Evolutionary conservation across 352 stramenopile species (phyloP).

Genomic region (Pythium monospermum): DNA sequence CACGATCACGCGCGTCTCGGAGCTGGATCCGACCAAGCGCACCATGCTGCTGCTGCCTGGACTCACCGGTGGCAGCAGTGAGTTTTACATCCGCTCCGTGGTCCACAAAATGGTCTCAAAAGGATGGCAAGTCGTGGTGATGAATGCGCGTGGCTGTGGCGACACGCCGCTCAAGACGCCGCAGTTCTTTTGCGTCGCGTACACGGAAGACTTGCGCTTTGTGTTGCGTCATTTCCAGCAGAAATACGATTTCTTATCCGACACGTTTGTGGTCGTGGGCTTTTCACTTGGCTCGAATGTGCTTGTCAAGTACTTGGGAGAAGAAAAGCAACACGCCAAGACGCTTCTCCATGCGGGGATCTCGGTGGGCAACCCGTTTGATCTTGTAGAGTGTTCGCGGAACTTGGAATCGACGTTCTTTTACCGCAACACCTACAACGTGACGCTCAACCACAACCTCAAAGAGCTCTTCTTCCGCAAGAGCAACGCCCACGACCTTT

Average conservation of each 20-base stretch:
- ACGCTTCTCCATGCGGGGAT: constrained; percentile 43
- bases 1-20: constrained; percentile 15
- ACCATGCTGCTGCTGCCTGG: constrained; percentile 55
- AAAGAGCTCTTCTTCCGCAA: constrained; percentile 55
- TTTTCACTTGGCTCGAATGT: constrained; percentile 75
- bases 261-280: constrained; percentile 42
- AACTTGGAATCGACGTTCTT: constrained; percentile 45
- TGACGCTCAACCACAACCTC: constrained; percentile 41
- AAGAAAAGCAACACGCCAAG: constrained; percentile 33
- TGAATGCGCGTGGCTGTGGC: constrained; percentile 66
- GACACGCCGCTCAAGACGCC: constrained; percentile 51
- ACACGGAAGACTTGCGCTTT: constrained; percentile 62
- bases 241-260: constrained; percentile 36
- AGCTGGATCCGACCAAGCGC: constrained; percentile 32
- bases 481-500: constrained; percentile 62
- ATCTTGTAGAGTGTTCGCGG: constrained; percentile 43
- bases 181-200: constrained; percentile 67
- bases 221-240: constrained; percentile 34
- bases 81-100: constrained; percentile 63
- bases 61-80: constrained; percentile 52
- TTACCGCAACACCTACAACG: constrained; percentile 55
- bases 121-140: constrained; percentile 65
- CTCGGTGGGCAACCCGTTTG: constrained; percentile 68
- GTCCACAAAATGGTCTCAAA: constrained; percentile 34
- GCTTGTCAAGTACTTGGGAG: constrained; percentile 70